Evolutionary conservation across 2,329 filamentous ascomycete species (phyloP).

Genomic region (Seiridium cupressi): DNA sequence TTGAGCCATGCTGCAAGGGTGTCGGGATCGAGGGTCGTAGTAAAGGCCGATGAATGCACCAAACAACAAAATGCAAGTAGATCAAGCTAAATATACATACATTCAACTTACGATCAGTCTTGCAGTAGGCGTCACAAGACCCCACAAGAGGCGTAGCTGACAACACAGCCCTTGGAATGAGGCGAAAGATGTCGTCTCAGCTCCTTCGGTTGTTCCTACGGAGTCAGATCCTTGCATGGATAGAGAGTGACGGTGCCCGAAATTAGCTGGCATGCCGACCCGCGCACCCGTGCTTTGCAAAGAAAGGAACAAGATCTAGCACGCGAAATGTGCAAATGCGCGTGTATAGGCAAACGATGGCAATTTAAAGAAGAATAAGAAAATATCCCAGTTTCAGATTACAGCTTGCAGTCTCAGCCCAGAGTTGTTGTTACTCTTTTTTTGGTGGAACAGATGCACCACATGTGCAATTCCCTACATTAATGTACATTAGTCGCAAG

Average conservation of each 20-base stretch:
- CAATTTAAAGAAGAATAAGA: too few species aligned
- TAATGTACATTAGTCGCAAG: neutral
- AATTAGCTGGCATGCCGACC: neutral
- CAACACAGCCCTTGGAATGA: neutral
- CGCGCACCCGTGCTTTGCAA: neutral
- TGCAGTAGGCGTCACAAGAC: neutral
- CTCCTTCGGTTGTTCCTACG: neutral
- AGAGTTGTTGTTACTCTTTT: too few species aligned
- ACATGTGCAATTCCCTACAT: too few species aligned
- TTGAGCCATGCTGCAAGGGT: too few species aligned
- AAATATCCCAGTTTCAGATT: too few species aligned
- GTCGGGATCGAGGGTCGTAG: too few species aligned
- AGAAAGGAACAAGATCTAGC: neutral
- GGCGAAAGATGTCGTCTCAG: neutral
- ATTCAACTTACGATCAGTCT: neutral
- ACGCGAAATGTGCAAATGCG: neutral
- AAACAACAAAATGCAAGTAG: neutral
- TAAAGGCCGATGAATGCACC: neutral
- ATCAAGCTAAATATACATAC: neutral
- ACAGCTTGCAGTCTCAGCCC: too few species aligned
- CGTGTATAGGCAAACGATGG: too few species aligned
- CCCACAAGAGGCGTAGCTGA: neutral
- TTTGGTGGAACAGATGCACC: too few species aligned
- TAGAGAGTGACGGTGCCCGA: neutral
- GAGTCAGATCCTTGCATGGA: neutral